Conservation (phyloP, 306 rosid species). For the Carpinus fangiana region DNA sequence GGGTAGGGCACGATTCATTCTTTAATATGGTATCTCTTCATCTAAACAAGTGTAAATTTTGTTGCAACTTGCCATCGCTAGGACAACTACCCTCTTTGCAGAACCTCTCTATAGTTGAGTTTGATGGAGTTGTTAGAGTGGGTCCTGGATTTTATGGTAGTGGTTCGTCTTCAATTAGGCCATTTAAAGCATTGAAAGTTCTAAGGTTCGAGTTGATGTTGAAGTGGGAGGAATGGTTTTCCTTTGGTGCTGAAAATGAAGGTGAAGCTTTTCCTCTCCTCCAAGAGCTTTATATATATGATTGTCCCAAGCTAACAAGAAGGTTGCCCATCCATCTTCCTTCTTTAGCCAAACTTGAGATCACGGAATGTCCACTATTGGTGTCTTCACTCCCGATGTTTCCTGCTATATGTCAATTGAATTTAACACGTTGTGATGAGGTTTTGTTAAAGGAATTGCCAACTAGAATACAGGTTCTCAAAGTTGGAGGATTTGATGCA, state of each 20-base stretch:
- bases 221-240: constrained; percentile 14
- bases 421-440: too few species aligned
- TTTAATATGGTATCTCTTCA: constrained; percentile 11
- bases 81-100: constrained; percentile 8
- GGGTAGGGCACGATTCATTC: constrained; percentile 27
- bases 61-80: constrained; percentile 9
- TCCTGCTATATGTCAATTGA: too few species aligned
- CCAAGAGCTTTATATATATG: background rate
- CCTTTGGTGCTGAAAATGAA: background rate
- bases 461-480: too few species aligned
- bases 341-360: too few species aligned
- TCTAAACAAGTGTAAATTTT: background rate
- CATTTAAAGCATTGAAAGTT: constrained; percentile 4
- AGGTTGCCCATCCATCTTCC: too few species aligned
- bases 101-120: constrained; percentile 20
- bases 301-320: too few species aligned
- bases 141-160: constrained; percentile 11
- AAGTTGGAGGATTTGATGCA: too few species aligned
- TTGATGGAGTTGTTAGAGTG: background rate
- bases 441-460: too few species aligned
- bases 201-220: background rate
- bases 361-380: too few species aligned
- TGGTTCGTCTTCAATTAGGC: background rate
- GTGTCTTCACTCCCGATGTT: too few species aligned
- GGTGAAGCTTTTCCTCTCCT: constrained; percentile 7